Evolutionary conservation across 2,329 filamentous ascomycete species (phyloP).

Genomic region (Pseudocercospora vitis): DNA sequence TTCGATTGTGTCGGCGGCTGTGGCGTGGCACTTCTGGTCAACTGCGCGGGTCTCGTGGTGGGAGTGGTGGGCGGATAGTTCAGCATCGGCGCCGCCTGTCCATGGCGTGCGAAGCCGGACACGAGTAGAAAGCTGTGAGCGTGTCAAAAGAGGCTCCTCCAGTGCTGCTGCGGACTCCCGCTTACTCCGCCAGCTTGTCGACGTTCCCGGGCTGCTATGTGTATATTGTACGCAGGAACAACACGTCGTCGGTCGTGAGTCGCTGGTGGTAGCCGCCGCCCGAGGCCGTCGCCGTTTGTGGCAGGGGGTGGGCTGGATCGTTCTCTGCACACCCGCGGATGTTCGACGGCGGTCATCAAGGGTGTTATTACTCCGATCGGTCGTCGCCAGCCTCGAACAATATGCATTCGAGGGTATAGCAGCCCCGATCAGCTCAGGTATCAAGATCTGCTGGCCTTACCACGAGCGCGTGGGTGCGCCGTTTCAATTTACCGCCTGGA

Average conservation of each 20-base stretch:
- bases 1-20: slow-evolving; percentile 6
- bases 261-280: slow-evolving; percentile 6
- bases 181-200: slow-evolving; percentile 23
- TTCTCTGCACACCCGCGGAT: not conserved
- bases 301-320: not conserved
- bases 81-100: not conserved
- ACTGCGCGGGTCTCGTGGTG: slow-evolving; percentile 7
- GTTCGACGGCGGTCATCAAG: not conserved
- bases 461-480: not conserved
- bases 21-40: slow-evolving; percentile 10
- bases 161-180: not conserved
- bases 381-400: slow-evolving; percentile 3
- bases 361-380: not conserved
- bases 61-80: not conserved
- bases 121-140: slow-evolving; percentile 19
- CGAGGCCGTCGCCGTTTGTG: slow-evolving; percentile 2
- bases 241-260: not conserved
- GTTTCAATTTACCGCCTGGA: not conserved
- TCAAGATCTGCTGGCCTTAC: not conserved
- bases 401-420: not conserved
- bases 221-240: no score
- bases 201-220: not conserved
- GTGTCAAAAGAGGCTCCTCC: not conserved
- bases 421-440: not conserved
- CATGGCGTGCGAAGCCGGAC: slow-evolving; percentile 18